Base-by-base conservation (phyloP, 73 alveolate species). In the Halteria grandinella region DNA sequence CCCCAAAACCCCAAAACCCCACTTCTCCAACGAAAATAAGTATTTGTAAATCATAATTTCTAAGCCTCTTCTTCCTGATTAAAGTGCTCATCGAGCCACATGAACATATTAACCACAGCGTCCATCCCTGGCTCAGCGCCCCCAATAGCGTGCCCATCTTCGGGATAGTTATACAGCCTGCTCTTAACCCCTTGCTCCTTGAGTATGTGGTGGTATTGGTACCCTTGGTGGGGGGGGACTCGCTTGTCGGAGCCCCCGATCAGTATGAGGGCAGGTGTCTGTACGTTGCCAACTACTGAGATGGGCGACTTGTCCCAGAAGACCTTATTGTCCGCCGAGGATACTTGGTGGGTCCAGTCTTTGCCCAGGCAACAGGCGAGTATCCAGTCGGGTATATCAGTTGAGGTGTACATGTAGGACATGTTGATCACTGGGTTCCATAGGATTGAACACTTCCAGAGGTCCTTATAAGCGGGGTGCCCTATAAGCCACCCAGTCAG, bases 361-460 rank as follows among this genome's bases (percentile, higher is more conserved):
- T 39, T 24, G 29, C 53, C 53, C 20, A 18, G 17, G 27, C 76
- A 62, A 31, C 70, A 66, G 21, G 83, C 33, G 48, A 39, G 66
- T 4, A 31, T 52, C 83, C 83, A 70, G 34, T 70, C 83, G 3
- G 83, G 83, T 1, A 70, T 71, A 23, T 73, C 86, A 1, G 86
- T 73, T 7, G 25, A 3, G 1, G 55, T 36, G 17, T 36, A 24
- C 75, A 55, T 55, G 23, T 69, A 53, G 15, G 75, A 41, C 79
- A 80, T 69, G 21, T 79, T 57, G 14, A 53, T 70, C 29, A 82
- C 91, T 34, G 83, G 83, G 31, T 82, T 72, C 83, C 82, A 72
- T 11, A 82, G 40, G 0, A 27, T 53, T 1, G 86, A 63, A 45
- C 82, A 81, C 44, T 70, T 55, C 75, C 40, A 82, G 34, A 79